These are phyloP conservation scores for Hebeloma cylindrosporum DNA, from an alignment of 768 basidiomycete genomes.

Conservation along the genomic window DNA sequence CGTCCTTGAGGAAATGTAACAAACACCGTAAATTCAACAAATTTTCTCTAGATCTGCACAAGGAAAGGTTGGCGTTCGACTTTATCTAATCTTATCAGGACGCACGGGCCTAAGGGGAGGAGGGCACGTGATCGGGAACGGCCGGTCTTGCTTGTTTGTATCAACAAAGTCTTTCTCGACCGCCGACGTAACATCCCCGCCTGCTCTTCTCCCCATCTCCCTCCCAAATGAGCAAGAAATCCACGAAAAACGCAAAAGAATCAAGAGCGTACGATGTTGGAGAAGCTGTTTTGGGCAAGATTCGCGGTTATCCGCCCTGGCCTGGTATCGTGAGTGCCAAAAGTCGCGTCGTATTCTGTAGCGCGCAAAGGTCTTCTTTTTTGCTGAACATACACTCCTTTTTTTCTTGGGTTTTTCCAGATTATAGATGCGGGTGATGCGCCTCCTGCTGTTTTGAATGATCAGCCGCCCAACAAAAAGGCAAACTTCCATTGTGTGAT, in stretches of 20 bases:
- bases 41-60: too few species aligned
- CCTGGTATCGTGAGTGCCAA: constrained; percentile 79
- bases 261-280: constrained; percentile 59
- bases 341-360: constrained; percentile 16
- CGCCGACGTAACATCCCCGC: constrained; percentile 5
- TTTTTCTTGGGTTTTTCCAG: constrained; percentile 40
- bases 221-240: constrained; percentile 52
- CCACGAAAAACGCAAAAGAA: constrained; percentile 50
- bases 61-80: too few species aligned
- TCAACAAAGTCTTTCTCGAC: constrained; percentile 20
- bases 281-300: constrained; percentile 89
- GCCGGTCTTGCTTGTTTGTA: constrained; percentile 21
- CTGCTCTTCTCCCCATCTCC: constrained; percentile 3
- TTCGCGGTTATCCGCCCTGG: constrained; percentile 95
- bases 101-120: constrained; percentile 16
- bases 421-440: constrained; percentile 75
- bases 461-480: constrained; percentile 76
- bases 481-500: constrained; percentile 63
- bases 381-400: constrained; percentile 11
- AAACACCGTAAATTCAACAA: too few species aligned
- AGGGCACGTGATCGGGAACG: constrained; percentile 13
- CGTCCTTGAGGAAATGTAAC: too few species aligned
- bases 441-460: constrained; percentile 58
- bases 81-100: too few species aligned
- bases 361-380: neutral